These are phyloP conservation scores for Suillus tomentosus DNA, from an alignment of 768 basidiomycete species.

Conservation along the genomic window DNA sequence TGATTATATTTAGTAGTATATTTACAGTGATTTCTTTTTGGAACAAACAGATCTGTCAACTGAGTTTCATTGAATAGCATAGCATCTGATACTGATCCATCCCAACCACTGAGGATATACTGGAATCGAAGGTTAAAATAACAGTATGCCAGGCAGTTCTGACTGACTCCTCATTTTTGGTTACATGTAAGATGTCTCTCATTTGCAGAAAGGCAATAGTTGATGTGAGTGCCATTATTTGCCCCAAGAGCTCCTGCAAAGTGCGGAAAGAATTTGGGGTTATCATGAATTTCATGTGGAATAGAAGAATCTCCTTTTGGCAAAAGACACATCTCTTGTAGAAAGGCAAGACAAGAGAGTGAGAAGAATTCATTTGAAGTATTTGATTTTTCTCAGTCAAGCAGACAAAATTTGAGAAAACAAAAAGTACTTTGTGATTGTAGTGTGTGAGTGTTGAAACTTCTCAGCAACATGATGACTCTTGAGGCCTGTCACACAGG, in stretches of 20 bases:
- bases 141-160: constrained; percentile 26
- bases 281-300: constrained; percentile 25
- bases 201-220: constrained; percentile 19
- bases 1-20: no score
- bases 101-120: constrained; percentile 22
- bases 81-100: constrained; percentile 15
- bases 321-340: constrained; percentile 28
- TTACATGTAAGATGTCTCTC: constrained; percentile 20
- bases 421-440: constrained; percentile 4
- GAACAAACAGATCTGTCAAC: constrained; percentile 14
- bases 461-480: constrained; percentile 14
- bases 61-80: constrained; percentile 13
- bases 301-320: constrained; percentile 21
- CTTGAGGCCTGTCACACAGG: constrained; percentile 12
- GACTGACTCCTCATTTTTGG: constrained; percentile 27
- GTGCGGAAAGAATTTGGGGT: constrained; percentile 36
- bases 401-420: no score
- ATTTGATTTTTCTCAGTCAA: constrained; percentile 20
- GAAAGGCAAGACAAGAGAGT: constrained; percentile 18
- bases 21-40: constrained; percentile 7
- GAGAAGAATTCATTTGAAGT: constrained; percentile 27
- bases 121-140: constrained; percentile 18
- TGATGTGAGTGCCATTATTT: constrained; percentile 38
- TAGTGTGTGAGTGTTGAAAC: constrained; percentile 22
- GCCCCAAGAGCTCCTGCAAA: constrained; percentile 33